A percentile compares a stretch with the other conserved stretches of the same genome.
These are phyloP conservation scores for Entomophthora muscae DNA, from an alignment of 371 early-diverging fungal genomes.

Conservation along the genomic window DNA sequence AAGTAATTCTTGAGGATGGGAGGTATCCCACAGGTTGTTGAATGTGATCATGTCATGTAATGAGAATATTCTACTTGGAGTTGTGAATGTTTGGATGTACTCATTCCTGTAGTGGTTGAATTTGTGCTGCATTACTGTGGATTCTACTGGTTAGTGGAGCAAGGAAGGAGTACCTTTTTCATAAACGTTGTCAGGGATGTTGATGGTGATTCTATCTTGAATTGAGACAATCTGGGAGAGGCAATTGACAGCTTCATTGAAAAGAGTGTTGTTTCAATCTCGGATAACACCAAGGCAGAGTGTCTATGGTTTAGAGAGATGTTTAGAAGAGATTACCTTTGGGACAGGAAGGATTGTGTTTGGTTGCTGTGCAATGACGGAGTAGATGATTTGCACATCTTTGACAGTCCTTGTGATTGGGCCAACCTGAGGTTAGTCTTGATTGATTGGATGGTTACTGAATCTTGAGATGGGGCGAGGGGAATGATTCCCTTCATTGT, in stretches of 20 bases:
- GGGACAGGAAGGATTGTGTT: background rate
- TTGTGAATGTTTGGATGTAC: background rate
- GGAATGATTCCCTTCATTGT: conserved; percentile 16
- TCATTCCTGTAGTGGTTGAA: background rate
- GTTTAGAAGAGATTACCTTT: background rate
- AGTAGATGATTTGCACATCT: background rate
- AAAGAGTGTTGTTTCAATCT: background rate
- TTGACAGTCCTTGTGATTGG: background rate
- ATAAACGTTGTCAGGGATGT: background rate
- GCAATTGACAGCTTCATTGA: background rate
- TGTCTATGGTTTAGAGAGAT: background rate
- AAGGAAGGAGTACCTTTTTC: background rate
- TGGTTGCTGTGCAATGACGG: background rate
- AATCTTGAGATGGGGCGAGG: conserved; percentile 16
- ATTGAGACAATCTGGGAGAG: background rate
- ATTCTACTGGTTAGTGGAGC: background rate
- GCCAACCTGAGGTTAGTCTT: background rate
- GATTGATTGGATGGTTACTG: background rate
- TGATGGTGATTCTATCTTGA: background rate
- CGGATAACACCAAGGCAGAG: background rate
- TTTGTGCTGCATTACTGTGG: background rate
- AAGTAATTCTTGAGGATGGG: background rate
- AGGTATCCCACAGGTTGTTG: background rate
- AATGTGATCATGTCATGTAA: background rate
- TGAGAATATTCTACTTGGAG: background rate